Evolutionary conservation across 2,329 filamentous ascomycete genomes (phyloP), one percentile per base, ranked within the genome.

Genomic region (Cladobotryum protrusum): DNA sequence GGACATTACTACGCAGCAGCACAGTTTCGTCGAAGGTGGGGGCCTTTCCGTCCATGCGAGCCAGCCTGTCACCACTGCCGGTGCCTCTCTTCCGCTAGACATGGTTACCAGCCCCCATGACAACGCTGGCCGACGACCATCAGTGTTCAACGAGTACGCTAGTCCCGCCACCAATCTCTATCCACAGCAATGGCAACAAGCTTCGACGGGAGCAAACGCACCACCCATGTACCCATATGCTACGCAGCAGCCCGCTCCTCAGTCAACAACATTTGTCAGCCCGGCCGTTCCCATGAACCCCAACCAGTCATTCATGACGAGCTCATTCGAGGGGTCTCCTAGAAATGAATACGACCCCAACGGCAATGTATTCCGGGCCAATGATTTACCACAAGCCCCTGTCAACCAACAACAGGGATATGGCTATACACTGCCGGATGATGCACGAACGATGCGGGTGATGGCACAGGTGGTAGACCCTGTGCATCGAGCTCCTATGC

Each of bases 221-320:
- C 61, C 73, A 1, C 56, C 73, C 0, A 62, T 78, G 53, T 79
- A 79, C 54, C 59, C 73, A 1, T 77, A 75, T 46, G 65, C 69
- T 13, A 59, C 68, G 6, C 70, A 75, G 47, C 67, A 69, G 18
- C 54, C 64, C 4, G 60, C 62, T 11, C 46, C 64, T 13, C 54
- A 64, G 32, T 56, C 62, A 32, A 49, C 64, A 1, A 55, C 66
- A 1, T 70, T 67, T 52, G 61, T 66, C 17, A 60, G 56, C 33
- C 59, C 64, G 2, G 47, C 54, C 1, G 67, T 71, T 9, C 54
- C 63, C 14, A 59, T 70, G 49, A 62, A 58, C 6, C 58, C 67
- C 29, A 61, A 54, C 7, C 66, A 66, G 49, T 49, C 63, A 1
- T 71, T 69, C 43, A 65, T 70, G 41, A 56, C 59, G 8, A 50